phyloP scores from a whole-genome alignment of 2,329 filamentous ascomycete species.

The Scedosporium dehoogii region DNA sequence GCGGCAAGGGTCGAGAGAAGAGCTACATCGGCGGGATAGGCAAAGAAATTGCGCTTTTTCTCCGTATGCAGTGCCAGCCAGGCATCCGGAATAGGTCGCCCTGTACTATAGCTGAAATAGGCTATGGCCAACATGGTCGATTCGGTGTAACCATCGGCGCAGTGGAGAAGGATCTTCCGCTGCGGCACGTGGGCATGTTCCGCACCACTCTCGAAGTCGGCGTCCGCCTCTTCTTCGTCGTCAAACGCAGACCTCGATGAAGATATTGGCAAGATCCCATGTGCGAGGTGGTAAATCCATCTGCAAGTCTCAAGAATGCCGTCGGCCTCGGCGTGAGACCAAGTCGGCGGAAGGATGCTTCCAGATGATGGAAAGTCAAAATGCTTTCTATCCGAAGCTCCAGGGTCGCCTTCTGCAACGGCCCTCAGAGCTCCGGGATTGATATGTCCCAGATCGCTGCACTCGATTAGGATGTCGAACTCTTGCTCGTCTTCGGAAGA shows the following conservation, averaged over 20 bases:
- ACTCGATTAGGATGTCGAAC: conserved; percentile 84
- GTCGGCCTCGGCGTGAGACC: conserved; percentile 74
- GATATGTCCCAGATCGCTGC: conserved; percentile 73
- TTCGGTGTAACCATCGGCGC: conserved; percentile 92
- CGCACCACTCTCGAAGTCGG: conserved; percentile 7
- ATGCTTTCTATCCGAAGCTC: conserved; percentile 22
- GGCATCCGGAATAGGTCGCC: conserved; percentile 67
- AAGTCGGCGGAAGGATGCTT: conserved; percentile 78
- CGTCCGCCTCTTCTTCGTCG: background rate
- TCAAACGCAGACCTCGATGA: background rate
- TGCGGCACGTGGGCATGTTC: conserved; percentile 22
- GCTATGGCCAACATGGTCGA: conserved; percentile 80
- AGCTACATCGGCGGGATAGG: conserved; percentile 82
- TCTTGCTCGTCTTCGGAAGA: conserved; percentile 43
- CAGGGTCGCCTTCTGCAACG: conserved; percentile 45
- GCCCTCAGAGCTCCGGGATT: conserved; percentile 56
- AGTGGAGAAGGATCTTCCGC: conserved; percentile 78
- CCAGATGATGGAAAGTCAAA: conserved; percentile 89
- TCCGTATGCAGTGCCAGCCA: conserved; percentile 79
- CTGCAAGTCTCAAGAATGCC: conserved; percentile 76
- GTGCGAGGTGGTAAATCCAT: conserved; percentile 80
- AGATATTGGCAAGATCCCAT: conserved; percentile 40
- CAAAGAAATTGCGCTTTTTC: conserved; percentile 87
- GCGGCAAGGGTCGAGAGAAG: conserved; percentile 69
- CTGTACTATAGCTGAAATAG: conserved; percentile 89